Evolutionary conservation across 192 early-diverging fungal genomes (phyloP).

Genomic region (Podila verticillata): DNA sequence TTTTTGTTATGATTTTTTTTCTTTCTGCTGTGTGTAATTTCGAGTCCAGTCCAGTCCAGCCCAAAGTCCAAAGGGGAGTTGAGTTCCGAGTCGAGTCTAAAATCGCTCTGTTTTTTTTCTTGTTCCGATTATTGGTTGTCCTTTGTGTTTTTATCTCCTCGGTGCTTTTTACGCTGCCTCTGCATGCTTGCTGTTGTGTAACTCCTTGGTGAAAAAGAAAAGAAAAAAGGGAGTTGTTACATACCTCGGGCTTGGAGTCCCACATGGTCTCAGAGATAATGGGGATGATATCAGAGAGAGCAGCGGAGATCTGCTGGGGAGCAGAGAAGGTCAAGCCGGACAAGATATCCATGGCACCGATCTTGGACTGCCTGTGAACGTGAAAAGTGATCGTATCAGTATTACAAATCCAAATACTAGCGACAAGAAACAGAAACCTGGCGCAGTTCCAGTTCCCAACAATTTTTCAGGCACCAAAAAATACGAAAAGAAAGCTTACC

Average conservation of each 20-base stretch:
- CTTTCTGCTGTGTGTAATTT: too few species aligned
- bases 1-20: slow-evolving; percentile 7
- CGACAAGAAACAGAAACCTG: neutral
- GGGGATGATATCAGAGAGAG: slow-evolving; percentile 74
- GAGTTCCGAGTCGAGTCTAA: too few species aligned
- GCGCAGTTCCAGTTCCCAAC: slow-evolving; percentile 50
- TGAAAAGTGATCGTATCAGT: neutral
- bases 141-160: neutral
- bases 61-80: neutral
- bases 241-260: slow-evolving; percentile 84
- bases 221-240: slow-evolving; percentile 36
- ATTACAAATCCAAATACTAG: neutral
- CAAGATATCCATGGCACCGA: slow-evolving; percentile 56
- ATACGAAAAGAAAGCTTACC: slow-evolving; percentile 45
- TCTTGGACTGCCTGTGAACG: slow-evolving; percentile 76
- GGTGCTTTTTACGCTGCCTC: neutral
- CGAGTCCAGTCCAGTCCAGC: too few species aligned
- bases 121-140: too few species aligned
- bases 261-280: slow-evolving; percentile 80
- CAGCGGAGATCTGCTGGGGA: slow-evolving; percentile 58
- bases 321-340: slow-evolving; percentile 55
- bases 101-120: too few species aligned
- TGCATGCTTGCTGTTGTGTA: neutral
- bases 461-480: slow-evolving; percentile 46
- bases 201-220: neutral